Conservation (phyloP, 2,329 filamentous ascomycete genomes). For the Scytalidium sp. region DNA sequence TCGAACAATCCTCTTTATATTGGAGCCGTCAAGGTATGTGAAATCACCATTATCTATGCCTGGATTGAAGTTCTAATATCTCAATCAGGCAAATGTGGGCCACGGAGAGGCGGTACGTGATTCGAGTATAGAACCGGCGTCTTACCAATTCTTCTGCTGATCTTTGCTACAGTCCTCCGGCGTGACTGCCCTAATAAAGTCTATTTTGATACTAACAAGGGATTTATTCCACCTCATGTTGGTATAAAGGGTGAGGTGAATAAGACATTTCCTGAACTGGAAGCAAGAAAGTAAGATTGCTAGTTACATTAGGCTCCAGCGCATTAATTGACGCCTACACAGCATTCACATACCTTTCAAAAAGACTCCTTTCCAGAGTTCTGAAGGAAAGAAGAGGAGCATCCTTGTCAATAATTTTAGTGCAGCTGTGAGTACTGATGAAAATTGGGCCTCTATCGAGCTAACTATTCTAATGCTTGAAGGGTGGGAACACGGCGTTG, state of each 20-base stretch:
- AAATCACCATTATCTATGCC: constrained; percentile 56
- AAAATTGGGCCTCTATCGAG: no score
- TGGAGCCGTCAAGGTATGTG: constrained; percentile 62
- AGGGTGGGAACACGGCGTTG: constrained; percentile 19
- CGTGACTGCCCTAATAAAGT: constrained; percentile 22
- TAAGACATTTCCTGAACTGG: constrained; percentile 20
- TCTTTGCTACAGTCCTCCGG: no score
- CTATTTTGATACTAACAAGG: constrained; percentile 19
- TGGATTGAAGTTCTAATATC: constrained; percentile 26
- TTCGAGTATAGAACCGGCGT: no score
- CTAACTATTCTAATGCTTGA: no score
- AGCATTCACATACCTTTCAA: constrained; percentile 43
- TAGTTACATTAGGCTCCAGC: no score
- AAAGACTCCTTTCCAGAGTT: constrained; percentile 6
- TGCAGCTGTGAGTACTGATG: no score
- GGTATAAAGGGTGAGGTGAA: constrained; percentile 26
- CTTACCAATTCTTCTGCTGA: no score
- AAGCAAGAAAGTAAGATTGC: no score
- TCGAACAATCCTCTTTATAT: constrained; percentile 49
- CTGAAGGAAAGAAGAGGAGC: constrained; percentile 31
- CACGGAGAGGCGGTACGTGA: constrained; percentile 26
- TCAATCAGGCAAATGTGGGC: constrained; percentile 27
- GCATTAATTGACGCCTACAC: no score
- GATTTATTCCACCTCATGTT: constrained; percentile 17
- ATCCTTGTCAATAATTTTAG: constrained; percentile 48